A percentile compares a stretch with the other conserved stretches of the same genome.
These are phyloP conservation scores for Phytophthora fragariaefolia DNA, from an alignment of 352 stramenopile genomes.

Conservation along the genomic window DNA sequence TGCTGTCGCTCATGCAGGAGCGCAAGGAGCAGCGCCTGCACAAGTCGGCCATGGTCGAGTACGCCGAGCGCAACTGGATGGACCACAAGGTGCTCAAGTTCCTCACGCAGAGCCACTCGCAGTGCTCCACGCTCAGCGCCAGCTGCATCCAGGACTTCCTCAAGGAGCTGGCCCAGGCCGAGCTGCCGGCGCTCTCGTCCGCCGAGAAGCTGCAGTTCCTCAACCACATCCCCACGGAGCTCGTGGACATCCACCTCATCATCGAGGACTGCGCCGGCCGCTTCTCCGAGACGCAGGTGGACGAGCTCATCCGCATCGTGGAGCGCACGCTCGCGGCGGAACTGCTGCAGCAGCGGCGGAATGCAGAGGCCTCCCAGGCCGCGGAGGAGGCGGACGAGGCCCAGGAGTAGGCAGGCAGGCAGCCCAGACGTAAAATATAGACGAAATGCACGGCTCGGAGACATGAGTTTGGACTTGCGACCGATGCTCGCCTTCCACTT, in stretches of 20 bases:
- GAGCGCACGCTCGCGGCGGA: conserved; percentile 63
- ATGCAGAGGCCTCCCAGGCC: conserved; percentile 38
- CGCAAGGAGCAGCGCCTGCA: conserved; percentile 77
- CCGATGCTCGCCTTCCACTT: conserved; percentile 15
- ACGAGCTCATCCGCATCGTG: conserved; percentile 75
- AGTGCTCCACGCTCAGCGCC: conserved; percentile 57
- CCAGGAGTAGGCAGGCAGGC: conserved; percentile 21
- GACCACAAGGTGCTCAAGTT: conserved; percentile 92
- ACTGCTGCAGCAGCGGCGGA: conserved; percentile 38
- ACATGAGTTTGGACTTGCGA: conserved; percentile 9
- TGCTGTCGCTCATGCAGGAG: conserved; percentile 85
- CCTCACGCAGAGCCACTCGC: conserved; percentile 72
- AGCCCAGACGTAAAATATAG: conserved; percentile 31
- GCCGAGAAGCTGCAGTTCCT: conserved; percentile 88
- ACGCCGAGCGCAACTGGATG: conserved; percentile 90
- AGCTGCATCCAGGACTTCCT: conserved; percentile 69
- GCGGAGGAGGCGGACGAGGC: conserved; percentile 22
- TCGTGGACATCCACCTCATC: conserved; percentile 87
- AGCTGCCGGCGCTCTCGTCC: conserved; percentile 58
- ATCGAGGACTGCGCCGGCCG: conserved; percentile 84
- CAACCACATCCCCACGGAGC: conserved; percentile 83
- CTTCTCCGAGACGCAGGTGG: conserved; percentile 80
- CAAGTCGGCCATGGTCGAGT: conserved; percentile 76
- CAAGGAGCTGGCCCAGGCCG: conserved; percentile 50
- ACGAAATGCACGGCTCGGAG: conserved; percentile 14